Evolutionary conservation across 2,329 filamentous ascomycete species (phyloP).

Genomic region (Dothideomycetidae sp.): DNA sequence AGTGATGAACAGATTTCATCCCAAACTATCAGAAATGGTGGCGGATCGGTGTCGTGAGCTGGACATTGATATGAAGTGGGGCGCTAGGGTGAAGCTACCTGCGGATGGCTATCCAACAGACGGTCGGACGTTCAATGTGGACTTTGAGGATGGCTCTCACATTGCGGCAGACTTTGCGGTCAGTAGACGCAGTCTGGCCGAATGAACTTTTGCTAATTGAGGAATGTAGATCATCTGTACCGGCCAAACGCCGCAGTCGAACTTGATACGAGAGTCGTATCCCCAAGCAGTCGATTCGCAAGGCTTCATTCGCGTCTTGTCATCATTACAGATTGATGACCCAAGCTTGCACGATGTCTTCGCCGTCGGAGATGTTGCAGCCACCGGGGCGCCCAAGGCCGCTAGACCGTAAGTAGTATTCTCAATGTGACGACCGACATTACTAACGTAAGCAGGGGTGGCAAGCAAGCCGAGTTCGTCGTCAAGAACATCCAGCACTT

Average conservation of each 20-base stretch:
- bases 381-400: conserved; percentile 37
- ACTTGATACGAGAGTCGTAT: conserved; percentile 32
- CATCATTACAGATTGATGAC: conserved; percentile 43
- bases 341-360: conserved; percentile 39
- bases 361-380: conserved; percentile 50
- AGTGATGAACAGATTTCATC: conserved; percentile 40
- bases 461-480: conserved; percentile 39
- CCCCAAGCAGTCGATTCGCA: conserved; percentile 17
- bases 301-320: conserved; percentile 31
- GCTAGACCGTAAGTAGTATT: conserved; percentile 29
- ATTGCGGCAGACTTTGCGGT: conserved; percentile 40
- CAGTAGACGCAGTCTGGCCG: too few relatives aligned
- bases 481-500: conserved; percentile 40
- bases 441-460: conserved; percentile 20
- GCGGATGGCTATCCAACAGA: conserved; percentile 15
- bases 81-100: conserved; percentile 19
- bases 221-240: conserved; percentile 43
- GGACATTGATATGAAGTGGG: conserved; percentile 38
- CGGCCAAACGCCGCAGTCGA: conserved; percentile 44
- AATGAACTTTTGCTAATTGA: too few relatives aligned
- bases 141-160: conserved; percentile 31
- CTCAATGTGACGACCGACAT: not conserved
- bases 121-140: conserved; percentile 21
- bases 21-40: conserved; percentile 26
- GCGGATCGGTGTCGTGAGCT: conserved; percentile 32